Evolutionary conservation across 1,284 basidiomycete genomes (phyloP), one percentile per base, ranked within the genome.

Genomic region (Papiliotrema flavescens): DNA sequence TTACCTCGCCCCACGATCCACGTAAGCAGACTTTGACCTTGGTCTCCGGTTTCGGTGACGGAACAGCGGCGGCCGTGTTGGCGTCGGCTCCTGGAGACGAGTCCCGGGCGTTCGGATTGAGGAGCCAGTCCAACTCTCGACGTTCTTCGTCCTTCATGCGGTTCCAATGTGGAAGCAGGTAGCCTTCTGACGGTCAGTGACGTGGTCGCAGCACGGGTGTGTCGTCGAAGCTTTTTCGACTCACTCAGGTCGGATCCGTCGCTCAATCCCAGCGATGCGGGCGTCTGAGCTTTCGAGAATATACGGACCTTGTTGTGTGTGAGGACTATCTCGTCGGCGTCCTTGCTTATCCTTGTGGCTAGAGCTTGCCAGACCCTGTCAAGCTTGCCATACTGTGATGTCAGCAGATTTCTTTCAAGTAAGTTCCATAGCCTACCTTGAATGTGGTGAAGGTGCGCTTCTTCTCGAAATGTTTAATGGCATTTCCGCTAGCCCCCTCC

Each of bases 401-500:
- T 46, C 45, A 43, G n/a, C 49, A 14, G 22, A n/a, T 20, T 22
- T 17, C 28, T 13, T 7, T 26, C 15, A 3, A 17, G 13, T 13
- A 19, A 19, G 20, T 32, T 24, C 26, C 23, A 28, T 32, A 36
- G 7, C 15, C 23, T 37, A 71, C 68, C 14, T 55, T 40, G 43
- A 44, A 50, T 1, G 68, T 32, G 13, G 44, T 53, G 39, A 70
- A 56, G 0, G 54, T 47, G 17, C 65, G 55, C 11, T 41, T 47
- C 22, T 62, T 64, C 55, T 69, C 62, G 44, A 63, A 73, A 20
- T 57, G 49, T 19, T 54, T 46, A 3, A 70, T 53, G 3, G 69
- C 69, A 8, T 51, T 56, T n/a, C 56, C 54, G 41, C 66, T 64
- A 0, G 53, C 55, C 24, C 58, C 53, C 14, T 35, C 45, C 36